Evolutionary conservation across 2,329 filamentous ascomycete genomes (phyloP).

Genomic region (Neopestalotiopsis sp.): DNA sequence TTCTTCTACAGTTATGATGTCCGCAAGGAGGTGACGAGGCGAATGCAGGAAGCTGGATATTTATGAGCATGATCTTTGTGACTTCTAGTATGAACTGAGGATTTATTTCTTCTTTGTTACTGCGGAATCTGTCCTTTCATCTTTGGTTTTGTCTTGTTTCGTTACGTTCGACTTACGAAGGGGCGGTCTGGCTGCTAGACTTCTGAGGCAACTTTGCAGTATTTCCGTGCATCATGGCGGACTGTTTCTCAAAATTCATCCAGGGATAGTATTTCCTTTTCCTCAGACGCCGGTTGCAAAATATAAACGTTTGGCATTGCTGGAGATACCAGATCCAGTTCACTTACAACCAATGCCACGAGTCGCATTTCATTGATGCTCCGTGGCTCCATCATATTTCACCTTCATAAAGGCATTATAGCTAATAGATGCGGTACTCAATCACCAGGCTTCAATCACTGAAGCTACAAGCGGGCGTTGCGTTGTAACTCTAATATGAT

Average conservation of each 20-base stretch:
- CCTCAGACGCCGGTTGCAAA: too few relatives aligned
- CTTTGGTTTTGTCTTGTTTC: too few relatives aligned
- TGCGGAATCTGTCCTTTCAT: neutral
- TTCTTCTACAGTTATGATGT: constrained; percentile 25
- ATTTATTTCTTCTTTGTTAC: neutral
- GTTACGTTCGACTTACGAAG: neutral
- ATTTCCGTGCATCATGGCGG: neutral
- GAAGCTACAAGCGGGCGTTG: neutral
- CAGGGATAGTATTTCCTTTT: neutral
- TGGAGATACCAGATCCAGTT: neutral
- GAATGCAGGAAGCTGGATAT: constrained; percentile 16
- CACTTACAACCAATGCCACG: neutral
- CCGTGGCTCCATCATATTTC: neutral
- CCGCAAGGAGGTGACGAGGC: constrained; percentile 18
- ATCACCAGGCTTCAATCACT: neutral
- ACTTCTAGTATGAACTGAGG: neutral
- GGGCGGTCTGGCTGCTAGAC: neutral
- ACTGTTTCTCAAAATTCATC: neutral
- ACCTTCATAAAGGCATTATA: neutral
- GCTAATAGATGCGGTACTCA: neutral
- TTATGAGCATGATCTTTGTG: neutral
- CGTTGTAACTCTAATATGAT: neutral
- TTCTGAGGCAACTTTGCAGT: neutral
- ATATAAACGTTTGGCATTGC: neutral
- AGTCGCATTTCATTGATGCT: neutral